Base-by-base conservation (phyloP, 345 rosid species). In the Odontarrhena argentea region DNA sequence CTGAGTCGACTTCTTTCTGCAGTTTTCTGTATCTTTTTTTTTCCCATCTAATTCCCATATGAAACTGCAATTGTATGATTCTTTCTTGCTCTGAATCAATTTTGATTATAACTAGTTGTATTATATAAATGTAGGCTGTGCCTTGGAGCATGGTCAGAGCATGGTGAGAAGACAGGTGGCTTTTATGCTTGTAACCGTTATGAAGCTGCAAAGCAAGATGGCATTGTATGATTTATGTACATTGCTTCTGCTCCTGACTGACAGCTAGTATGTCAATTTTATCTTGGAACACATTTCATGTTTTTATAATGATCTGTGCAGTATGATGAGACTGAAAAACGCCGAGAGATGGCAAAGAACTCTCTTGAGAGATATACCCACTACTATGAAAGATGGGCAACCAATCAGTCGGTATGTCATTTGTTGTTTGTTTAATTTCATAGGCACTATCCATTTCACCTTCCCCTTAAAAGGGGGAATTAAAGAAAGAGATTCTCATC, bases 301-400 rank as follows among this genome's bases (percentile, higher is more conserved):
- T 55, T 25, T 35, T 55, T 18, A 0, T 62, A 41, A 56, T 24
- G 48, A 45, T 53, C 15, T 46, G 70, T 68, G 18, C 83, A 87
- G 96, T 87, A 76, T 74, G 92, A 89, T 43, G 93, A 87, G 68
- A 56, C 88, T 43, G 94, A 87, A 69, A 89, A 83, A 74, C 83
- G 96, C 57, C 82, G 96, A 77, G 96, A 86, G 83, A 85, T 89
- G 94, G 96, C 96, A 9, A 85, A 89, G 48, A 89, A 87, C 79
- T 89, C 96, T 45, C 71, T 87, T 34, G 94, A 89, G 83, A 82
- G 86, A 80, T 89, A 89, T 68, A 89, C 94, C 44, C 96, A 89
- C 66, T 89, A 87, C 78, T 89, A 89, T 72, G 96, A 89, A 77
- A 74, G 96, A 73, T 89, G 91, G 94, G 94, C 91, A 9, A 89